phyloP scores from a whole-genome alignment of 768 basidiomycete species.

The Suillus sp. region DNA sequence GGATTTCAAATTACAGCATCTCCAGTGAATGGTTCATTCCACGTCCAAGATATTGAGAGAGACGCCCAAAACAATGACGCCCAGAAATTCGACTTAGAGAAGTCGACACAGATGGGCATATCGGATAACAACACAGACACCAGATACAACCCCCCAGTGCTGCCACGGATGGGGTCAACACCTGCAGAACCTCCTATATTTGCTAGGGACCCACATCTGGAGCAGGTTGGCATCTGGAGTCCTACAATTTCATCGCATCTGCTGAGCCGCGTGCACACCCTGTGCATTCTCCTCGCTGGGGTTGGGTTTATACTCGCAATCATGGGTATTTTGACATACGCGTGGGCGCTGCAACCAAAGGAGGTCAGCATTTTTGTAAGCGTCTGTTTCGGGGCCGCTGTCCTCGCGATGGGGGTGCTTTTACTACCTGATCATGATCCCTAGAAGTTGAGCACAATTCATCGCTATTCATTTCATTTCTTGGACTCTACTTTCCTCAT shows the following conservation, averaged over 20 bases:
- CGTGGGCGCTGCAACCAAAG: slow-evolving; percentile 49
- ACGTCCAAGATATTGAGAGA: slow-evolving; percentile 19
- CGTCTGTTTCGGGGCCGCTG: slow-evolving; percentile 39
- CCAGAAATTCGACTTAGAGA: background rate
- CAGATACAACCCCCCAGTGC: background rate
- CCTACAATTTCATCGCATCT: slow-evolving; percentile 42
- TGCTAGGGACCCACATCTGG: slow-evolving; percentile 50
- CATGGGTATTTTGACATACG: slow-evolving; percentile 50
- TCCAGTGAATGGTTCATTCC: slow-evolving; percentile 18
- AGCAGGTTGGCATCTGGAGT: slow-evolving; percentile 49
- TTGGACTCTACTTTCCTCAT: background rate
- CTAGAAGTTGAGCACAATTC: background rate
- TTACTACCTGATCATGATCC: slow-evolving; percentile 1
- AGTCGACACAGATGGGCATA: background rate
- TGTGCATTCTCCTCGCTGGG: slow-evolving; percentile 49
- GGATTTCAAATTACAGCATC: slow-evolving; percentile 25
- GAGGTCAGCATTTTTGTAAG: slow-evolving; percentile 49
- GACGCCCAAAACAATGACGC: background rate
- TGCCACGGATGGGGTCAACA: slow-evolving; percentile 9
- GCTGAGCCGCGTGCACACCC: slow-evolving; percentile 48
- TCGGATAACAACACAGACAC: slow-evolving; percentile 3
- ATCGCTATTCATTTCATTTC: background rate
- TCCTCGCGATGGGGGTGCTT: slow-evolving; percentile 23
- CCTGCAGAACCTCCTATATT: slow-evolving; percentile 36
- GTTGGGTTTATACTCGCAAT: slow-evolving; percentile 54